Base-by-base conservation (phyloP, 2,329 filamentous ascomycete species). In the Thielaviopsis ethacetica region DNA sequence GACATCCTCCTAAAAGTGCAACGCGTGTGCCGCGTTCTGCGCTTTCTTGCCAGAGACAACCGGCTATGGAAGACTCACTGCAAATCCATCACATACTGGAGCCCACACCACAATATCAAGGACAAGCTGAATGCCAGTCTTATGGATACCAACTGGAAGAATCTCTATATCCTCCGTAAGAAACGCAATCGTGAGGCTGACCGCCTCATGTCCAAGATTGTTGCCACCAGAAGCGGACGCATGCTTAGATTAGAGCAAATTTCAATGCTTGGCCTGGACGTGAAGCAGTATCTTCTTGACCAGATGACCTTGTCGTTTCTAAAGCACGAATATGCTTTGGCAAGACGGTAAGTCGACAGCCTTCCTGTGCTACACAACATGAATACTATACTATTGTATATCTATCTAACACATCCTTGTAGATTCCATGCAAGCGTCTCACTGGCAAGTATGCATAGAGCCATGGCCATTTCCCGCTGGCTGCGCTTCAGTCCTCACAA, bases 11-110 rank as follows among this genome's bases (percentile, higher is more conserved):
- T 64, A 15, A 69, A 66, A 59, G 65, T 83, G 44, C 75, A 80
- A 62, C 68, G 70, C 26, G 75, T 85, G 12, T 88, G 80, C 22
- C 80, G 74, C 64, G 81, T 82, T 61, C 78, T 91, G 65, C 74
- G 81, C 65, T 74, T 75, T 54, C 73, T 94, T 59, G 79, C 82
- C 47, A 82, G 83, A 64, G 85, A 88, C 61, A 82, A 84, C 7
- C 73, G 91, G 26, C 75, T 96, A 57, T 97, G 93, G 91, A 83
- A 83, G 63, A 72, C 80, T 65, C 81, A 91, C 68, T 97, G 93
- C 70, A 70, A 73, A 58, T 71, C 71, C 41, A 96, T 90, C 72
- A 77, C 71, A 59, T 88, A 83, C 70, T 98, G 93, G 93, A 77
- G 85, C 61, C 70, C 76, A 2, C 72, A 75, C 51, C 85, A 90